Evolutionary conservation across 2,329 filamentous ascomycete species (phyloP), one percentile per base, ranked within the genome.

Genomic region (Cladophialophora carrionii): DNA sequence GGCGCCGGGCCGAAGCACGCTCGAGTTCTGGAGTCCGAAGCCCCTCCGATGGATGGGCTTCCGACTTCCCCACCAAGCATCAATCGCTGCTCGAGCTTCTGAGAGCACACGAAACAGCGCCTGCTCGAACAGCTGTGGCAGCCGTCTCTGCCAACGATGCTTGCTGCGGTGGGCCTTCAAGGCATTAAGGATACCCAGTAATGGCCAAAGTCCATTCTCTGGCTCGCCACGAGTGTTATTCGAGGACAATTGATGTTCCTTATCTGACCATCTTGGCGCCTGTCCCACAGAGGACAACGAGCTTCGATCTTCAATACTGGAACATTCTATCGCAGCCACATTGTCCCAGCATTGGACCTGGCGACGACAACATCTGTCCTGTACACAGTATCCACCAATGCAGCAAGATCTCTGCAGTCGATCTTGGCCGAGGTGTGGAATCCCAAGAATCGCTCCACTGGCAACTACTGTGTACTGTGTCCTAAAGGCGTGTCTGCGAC

Each of bases 1-100:
- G 26, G 48, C 57, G 31, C 32, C 57, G 57, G 57, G 57, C 57
- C 57, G 57, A 60, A 59, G 57, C 57, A 60, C 5, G 34, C 34
- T 60, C 20, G 57, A 60, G 31, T 43, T 52, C 46, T 52, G 20
- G 57, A 41, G 48, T 37, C 57, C 34, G 43, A 26, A 52, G 20
- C 57, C 57, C 46, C 46, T 59, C 48, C 48, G 29, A 26, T 14
- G 37, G 24, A 12, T 20, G 24, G 55, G 43, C 56, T 41, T 58
- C 56, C 24, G 46, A 37, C 57, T 53, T 34, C 48, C 20, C 46
- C 46, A 54, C 52, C 29, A 34, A 17, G 56, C 29, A 26, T 29
- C 43, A 12, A 58, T 51, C 48, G 20, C 48, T 12, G 24, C 48
- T 51, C 48, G 48, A 51, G 48, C 24, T 29, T 51, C 24, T 51